Conservation (phyloP, 305 asterid genomes). For the Fraxinus greggii region DNA sequence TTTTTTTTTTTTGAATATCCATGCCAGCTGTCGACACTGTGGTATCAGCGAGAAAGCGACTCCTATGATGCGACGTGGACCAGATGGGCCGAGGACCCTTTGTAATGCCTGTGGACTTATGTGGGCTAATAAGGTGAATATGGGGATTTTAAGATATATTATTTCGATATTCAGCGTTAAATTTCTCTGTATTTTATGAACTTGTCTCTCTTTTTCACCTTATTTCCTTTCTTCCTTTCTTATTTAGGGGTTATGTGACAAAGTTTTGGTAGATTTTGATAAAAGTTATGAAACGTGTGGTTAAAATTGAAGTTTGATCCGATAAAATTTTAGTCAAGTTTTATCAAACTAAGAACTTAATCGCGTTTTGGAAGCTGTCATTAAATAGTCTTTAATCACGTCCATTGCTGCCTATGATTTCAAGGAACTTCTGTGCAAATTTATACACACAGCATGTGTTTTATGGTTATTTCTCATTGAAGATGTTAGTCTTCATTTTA, state of each 20-base stretch:
- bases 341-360: background rate
- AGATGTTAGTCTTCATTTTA: background rate
- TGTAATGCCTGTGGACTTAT: slow-evolving; percentile 87
- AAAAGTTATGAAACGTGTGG: background rate
- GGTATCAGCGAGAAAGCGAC: slow-evolving; percentile 64
- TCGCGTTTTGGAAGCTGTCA: background rate
- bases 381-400: slow-evolving; percentile 4
- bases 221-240: background rate
- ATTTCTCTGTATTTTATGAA: background rate
- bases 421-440: background rate
- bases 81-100: slow-evolving; percentile 81
- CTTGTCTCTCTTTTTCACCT: background rate
- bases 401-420: slow-evolving; percentile 7
- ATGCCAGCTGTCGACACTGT: slow-evolving; percentile 68
- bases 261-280: background rate
- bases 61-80: slow-evolving; percentile 91
- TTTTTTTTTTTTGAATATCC: slow-evolving; percentile 1
- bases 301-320: background rate
- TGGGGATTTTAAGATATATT: background rate
- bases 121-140: slow-evolving; percentile 82
- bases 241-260: background rate
- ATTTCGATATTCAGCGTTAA: slow-evolving; percentile 6
- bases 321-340: background rate
- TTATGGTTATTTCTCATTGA: background rate
- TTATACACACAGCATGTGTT: background rate